Conservation (phyloP, 306 rosid genomes). For the Erythrophleum fordii region DNA sequence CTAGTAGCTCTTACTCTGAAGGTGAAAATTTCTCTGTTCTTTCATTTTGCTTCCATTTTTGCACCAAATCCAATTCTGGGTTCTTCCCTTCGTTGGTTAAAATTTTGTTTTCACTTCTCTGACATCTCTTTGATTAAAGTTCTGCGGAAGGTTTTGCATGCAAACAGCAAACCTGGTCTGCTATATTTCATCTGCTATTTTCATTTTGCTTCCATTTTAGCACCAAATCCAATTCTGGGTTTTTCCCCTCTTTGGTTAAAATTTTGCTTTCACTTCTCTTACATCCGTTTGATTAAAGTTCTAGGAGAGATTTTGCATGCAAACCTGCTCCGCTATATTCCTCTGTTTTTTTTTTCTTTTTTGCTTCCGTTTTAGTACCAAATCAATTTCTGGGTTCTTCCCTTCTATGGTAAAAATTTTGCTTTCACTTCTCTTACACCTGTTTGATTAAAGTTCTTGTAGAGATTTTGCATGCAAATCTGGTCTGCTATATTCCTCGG, state of each 20-base stretch:
- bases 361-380: too few relatives aligned
- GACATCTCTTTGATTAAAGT: not conserved
- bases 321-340: too few relatives aligned
- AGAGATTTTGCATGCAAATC: too few relatives aligned
- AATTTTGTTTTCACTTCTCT: not conserved
- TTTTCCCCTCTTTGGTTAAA: not conserved
- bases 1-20: constrained; percentile 43
- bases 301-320: too few relatives aligned
- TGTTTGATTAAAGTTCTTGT: not conserved
- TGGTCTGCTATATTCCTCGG: too few relatives aligned
- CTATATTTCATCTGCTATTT: not conserved
- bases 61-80: not conserved
- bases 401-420: not conserved
- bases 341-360: not conserved
- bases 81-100: not conserved
- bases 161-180: not conserved
- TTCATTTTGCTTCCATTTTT: not conserved
- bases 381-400: too few relatives aligned
- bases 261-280: not conserved
- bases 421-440: not conserved
- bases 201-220: not conserved
- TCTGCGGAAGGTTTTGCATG: not conserved
- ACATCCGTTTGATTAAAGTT: too few relatives aligned
- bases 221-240: constrained; percentile 2
- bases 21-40: constrained; percentile 35